A percentile compares a stretch with the other conserved stretches of the same genome.
Evolutionary conservation across 129 eudicot genomes (phyloP).

Genomic region (Flaveria linearis): DNA sequence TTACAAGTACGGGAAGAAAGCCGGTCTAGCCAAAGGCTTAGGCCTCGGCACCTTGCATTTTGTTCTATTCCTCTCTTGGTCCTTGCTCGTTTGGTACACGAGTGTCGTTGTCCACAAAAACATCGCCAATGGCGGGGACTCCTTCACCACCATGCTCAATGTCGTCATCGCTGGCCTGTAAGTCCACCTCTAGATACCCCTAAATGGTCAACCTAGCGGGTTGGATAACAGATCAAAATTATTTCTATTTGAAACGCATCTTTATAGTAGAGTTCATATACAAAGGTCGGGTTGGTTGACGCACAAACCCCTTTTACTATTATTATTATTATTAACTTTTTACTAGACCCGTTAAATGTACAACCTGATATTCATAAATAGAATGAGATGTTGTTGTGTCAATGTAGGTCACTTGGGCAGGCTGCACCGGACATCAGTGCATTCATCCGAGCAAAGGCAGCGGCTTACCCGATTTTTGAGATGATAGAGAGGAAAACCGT

Average conservation of each 20-base stretch:
- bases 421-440: slow-evolving; percentile 98
- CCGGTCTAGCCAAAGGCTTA: slow-evolving; percentile 92
- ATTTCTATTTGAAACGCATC: too few relatives aligned
- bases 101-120: slow-evolving; percentile 87
- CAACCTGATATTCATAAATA: background rate
- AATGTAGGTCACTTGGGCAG: slow-evolving; percentile 87
- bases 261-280: too few relatives aligned
- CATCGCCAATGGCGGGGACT: slow-evolving; percentile 95
- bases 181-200: slow-evolving; percentile 31
- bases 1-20: slow-evolving; percentile 83
- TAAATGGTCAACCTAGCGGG: background rate
- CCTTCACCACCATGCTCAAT: slow-evolving; percentile 99
- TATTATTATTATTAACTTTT: background rate
- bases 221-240: background rate
- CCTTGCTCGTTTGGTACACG: slow-evolving; percentile 97
- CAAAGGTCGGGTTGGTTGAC: background rate
- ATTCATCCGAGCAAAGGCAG: slow-evolving; percentile 79
- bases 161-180: slow-evolving; percentile 99
- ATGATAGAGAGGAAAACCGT: slow-evolving; percentile 82
- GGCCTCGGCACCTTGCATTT: slow-evolving; percentile 90
- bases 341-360: background rate
- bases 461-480: slow-evolving; percentile 91
- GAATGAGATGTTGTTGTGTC: slow-evolving; percentile 4
- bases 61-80: slow-evolving; percentile 94
- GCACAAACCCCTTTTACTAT: background rate